A percentile compares a stretch with the other conserved stretches of the same genome.
These are phyloP conservation scores for Neonectria punicea DNA, from an alignment of 2,329 filamentous ascomycete species.

Conservation along the genomic window DNA sequence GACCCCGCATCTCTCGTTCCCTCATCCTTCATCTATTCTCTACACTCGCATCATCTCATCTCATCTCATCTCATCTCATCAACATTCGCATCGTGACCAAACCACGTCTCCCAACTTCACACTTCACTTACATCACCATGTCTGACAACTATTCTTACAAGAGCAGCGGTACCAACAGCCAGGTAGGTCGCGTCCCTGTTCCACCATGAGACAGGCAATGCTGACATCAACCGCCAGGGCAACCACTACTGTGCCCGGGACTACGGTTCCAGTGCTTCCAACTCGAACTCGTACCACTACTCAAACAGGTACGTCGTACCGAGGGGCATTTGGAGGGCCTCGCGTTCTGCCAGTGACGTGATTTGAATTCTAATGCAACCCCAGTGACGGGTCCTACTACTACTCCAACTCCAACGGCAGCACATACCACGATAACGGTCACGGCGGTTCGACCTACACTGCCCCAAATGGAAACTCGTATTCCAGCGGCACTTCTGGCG, in stretches of 20 bases:
- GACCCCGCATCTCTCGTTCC: neutral
- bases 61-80: neutral
- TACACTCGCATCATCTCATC: neutral
- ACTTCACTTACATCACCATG: slow-evolving; percentile 19
- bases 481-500: slow-evolving; percentile 12
- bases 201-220: neutral
- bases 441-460: slow-evolving; percentile 70
- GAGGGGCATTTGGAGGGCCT: neutral
- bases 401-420: slow-evolving; percentile 76
- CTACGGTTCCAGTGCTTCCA: slow-evolving; percentile 66
- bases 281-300: slow-evolving; percentile 73
- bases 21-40: neutral
- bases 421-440: slow-evolving; percentile 73
- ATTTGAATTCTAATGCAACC: neutral
- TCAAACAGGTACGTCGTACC: slow-evolving; percentile 64
- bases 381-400: slow-evolving; percentile 75
- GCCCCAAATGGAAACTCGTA: slow-evolving; percentile 55
- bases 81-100: neutral
- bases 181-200: slow-evolving; percentile 54
- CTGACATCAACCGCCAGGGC: slow-evolving; percentile 57
- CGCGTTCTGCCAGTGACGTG: neutral
- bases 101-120: neutral
- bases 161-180: slow-evolving; percentile 69
- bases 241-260: slow-evolving; percentile 75
- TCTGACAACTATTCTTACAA: slow-evolving; percentile 54